A percentile compares a stretch with the other conserved stretches of the same genome.
phyloP scores from a whole-genome alignment of 176 grass and related monocot genomes.

The Phoenix roebelenii region DNA sequence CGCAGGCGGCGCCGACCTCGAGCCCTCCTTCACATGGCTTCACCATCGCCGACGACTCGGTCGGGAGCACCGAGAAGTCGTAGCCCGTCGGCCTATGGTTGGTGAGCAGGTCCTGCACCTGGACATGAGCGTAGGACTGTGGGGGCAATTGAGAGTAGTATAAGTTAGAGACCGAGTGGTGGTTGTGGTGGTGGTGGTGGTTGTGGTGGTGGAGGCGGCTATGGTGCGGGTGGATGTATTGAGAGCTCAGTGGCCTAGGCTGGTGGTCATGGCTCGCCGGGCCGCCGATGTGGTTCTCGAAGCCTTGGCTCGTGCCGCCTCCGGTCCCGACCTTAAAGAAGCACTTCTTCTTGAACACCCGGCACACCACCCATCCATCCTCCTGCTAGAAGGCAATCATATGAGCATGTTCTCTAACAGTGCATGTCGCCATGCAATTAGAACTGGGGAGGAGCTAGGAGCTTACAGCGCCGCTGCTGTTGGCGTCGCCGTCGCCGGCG shows the following conservation, averaged over 20 bases:
- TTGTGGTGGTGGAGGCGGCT: neutral
- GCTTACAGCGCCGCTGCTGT: conserved; percentile 33
- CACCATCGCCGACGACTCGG: neutral
- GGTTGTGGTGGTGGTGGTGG: neutral
- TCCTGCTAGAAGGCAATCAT: conserved; percentile 31
- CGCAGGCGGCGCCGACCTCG: conserved; percentile 34
- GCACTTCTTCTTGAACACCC: conserved; percentile 99
- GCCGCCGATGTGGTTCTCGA: neutral
- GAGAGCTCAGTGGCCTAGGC: neutral
- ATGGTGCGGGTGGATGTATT: conserved; percentile 9
- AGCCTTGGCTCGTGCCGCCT: neutral
- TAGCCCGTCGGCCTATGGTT: conserved; percentile 68
- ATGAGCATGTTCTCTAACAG: too few relatives aligned
- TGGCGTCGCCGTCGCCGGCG: conserved; percentile 50
- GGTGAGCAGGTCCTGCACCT: conserved; percentile 92
- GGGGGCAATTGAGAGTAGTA: conserved; percentile 12
- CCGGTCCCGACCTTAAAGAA: conserved; percentile 67
- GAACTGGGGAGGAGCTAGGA: too few relatives aligned
- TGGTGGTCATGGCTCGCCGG: conserved; percentile 1
- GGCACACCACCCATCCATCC: conserved; percentile 93
- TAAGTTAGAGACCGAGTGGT: neutral
- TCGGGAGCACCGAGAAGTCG: conserved; percentile 62
- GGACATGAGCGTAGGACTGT: conserved; percentile 31
- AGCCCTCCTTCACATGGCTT: conserved; percentile 31
- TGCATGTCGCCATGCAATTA: neutral